Percentiles rank a stretch among this genome's conserved stretches.
Evolutionary conservation across 768 basidiomycete species (phyloP).

Genomic region (Cubamyces lactineus): DNA sequence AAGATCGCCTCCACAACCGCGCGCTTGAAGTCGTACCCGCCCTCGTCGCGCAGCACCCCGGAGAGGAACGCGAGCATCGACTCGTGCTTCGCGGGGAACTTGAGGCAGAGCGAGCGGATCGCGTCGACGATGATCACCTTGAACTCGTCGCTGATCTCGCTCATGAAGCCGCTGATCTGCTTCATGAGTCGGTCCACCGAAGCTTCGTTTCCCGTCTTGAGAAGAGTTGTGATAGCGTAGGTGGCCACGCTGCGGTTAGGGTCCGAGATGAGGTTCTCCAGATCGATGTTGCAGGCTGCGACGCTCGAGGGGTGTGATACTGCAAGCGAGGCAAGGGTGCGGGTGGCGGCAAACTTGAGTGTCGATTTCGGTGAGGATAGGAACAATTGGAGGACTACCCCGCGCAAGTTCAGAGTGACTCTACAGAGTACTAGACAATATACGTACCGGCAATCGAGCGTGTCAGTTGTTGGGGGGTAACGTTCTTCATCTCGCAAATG

Average conservation of each 20-base stretch:
- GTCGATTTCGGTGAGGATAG: conserved; percentile 93
- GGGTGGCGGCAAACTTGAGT: conserved; percentile 96
- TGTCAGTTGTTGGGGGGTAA: conserved; percentile 74
- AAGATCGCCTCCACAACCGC: conserved; percentile 99
- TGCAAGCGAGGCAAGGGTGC: conserved; percentile 89
- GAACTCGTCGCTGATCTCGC: conserved; percentile 99
- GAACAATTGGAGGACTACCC: conserved; percentile 88
- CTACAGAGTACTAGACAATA: not conserved
- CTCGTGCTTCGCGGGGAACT: conserved; percentile 96
- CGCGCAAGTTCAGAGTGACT: not conserved
- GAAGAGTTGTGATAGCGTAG: conserved; percentile 96
- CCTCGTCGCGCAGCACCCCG: conserved; percentile 95
- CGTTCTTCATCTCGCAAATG: conserved; percentile 94
- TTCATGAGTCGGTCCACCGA: conserved; percentile 99
- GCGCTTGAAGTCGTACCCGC: conserved; percentile 99
- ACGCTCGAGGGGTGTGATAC: conserved; percentile 86
- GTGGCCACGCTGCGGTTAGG: conserved; percentile 95
- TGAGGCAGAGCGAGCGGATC: conserved; percentile 96
- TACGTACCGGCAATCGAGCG: conserved; percentile 85
- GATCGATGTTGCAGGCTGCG: conserved; percentile 91
- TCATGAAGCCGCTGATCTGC: conserved; percentile 98
- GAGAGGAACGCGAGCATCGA: conserved; percentile 98
- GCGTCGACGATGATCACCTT: conserved; percentile 99
- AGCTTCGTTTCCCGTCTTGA: conserved; percentile 99
- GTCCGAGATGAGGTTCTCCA: conserved; percentile 96